Evolutionary conservation across 192 early-diverging fungal species (phyloP), one percentile per base, ranked within the genome.

Genomic region (Chytriomyces hyalinus): DNA sequence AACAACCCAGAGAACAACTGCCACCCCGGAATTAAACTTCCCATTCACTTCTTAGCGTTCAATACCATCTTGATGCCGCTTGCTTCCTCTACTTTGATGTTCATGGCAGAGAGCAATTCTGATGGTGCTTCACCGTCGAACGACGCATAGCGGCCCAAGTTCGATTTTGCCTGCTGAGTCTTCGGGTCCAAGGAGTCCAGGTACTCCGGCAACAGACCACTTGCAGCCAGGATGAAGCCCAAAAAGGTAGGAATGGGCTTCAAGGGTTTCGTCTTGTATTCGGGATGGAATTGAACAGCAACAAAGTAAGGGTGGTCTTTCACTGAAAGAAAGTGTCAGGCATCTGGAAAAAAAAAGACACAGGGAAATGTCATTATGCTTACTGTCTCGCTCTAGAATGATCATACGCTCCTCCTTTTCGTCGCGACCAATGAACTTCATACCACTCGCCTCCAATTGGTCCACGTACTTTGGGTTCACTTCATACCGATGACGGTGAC

Each of bases 321-420:
- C 10, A 67, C 62, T 70, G 49, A 53, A 48, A 47, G 1, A 3
- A 48, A 67, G 22, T 45, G 22, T 17, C 6, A 22, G 66, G 11
- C 78, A 61, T 43, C 81, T 67, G 11, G 71, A 82, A 51, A 93
- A 36, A 13, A 47, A 43, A 50, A 46, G 74, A 1, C 11, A n/a
- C 53, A 45, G 20, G 47, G 11, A 20, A n/a, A 73, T n/a, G 13
- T n/a, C 15, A 17, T 15, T 5, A n/a, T 10, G 13, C 70, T 44
- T 69, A 80, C 81, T 81, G 62, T 87, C 82, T 4, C 81, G 67
- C 89, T 99, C 98, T 36, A 98, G 73, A 68, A 99, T 95, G 87
- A 98, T 97, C 98, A 99, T 99, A 70, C 98, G 95, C 82, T 98
- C 90, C 49, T 95, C 96, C 53, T 93, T 94, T 74, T 97, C 95